phyloP scores from a whole-genome alignment of 352 stramenopile genomes.

The Phytophthora idaei region DNA sequence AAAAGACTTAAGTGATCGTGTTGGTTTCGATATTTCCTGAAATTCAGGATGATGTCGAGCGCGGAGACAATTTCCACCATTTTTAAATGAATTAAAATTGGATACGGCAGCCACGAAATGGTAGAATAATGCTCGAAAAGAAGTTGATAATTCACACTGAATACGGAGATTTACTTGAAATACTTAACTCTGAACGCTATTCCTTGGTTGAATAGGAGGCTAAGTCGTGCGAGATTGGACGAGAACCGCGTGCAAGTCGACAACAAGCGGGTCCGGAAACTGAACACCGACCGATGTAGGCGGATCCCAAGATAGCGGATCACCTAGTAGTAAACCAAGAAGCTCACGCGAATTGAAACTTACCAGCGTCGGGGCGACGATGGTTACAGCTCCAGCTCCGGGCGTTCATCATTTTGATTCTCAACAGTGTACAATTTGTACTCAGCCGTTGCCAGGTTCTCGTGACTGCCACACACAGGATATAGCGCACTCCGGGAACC shows the following conservation, averaged over 20 bases:
- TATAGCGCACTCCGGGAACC: constrained; percentile 1
- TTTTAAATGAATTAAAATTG: too few species aligned
- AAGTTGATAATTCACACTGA: too few species aligned
- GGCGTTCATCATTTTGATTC: background rate
- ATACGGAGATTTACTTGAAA: too few species aligned
- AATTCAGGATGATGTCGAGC: too few species aligned
- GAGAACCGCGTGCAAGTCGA: background rate
- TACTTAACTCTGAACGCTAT: too few species aligned
- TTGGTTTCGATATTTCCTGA: too few species aligned
- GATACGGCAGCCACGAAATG: background rate
- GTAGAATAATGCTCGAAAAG: too few species aligned
- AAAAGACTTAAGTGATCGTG: too few species aligned
- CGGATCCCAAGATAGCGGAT: background rate
- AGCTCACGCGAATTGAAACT: background rate
- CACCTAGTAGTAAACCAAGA: background rate
- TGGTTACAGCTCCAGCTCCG: background rate
- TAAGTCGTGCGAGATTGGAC: background rate
- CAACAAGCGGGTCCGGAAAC: background rate
- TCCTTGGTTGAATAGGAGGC: too few species aligned
- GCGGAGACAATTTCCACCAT: too few species aligned
- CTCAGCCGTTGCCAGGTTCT: background rate
- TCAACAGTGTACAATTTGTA: constrained; percentile 4
- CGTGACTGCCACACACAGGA: constrained; percentile 7
- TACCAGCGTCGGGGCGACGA: background rate
- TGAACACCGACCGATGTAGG: background rate